Base-by-base conservation (phyloP, 805 yeast genomes). In the Cyberlindnera veronae region DNA sequence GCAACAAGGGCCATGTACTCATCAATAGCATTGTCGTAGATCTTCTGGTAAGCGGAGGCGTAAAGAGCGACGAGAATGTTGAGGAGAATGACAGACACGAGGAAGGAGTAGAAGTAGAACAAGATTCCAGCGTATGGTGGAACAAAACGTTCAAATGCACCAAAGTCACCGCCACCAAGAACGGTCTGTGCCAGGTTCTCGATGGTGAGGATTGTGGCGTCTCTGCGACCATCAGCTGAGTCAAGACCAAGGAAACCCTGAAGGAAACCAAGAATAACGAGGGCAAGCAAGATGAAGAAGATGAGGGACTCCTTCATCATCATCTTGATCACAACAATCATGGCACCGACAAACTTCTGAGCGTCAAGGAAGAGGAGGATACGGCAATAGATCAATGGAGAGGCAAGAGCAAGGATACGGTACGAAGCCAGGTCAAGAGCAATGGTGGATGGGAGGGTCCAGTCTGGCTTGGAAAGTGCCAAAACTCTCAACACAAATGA, bases 191-290 rank as follows among this genome's bases (percentile, higher is more conserved):
- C 69, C 64, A 88, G 70, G 14, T 81, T 79, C 9, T 77, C 64
- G 32, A 86, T 61, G 36, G 86, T 79, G 24, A 76, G 68, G 16
- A 67, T 62, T 1, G 95, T 84, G 19, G 85, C 82, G 49, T 87
- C 93, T 42, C 83, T 68, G 46, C 75, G 77, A 49, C 96, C 95
- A 61, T 88, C 96, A 3, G 95, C 84, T 27, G 85, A 82, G 62
- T 88, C 96, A 39, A 88, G 68, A 11, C 95, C 96, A 24, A 88
- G 61, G 60, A 88, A 86, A 0, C 95, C 95, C 58, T 88, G 96
- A 40, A 86, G 64, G 62, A 88, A 88, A 0, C 96, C 96, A 35
- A 83, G 58, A 46, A 83, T 79, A 27, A 88, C 79, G 42, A 87
- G 75, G 8, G 73, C 65, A 40, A 88, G 67, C 49, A 88, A 64